A percentile compares a stretch with the other conserved stretches of the same genome.
Evolutionary conservation across 2,329 filamentous ascomycete genomes (phyloP).

Genomic region (Calonectria multiphialidica): DNA sequence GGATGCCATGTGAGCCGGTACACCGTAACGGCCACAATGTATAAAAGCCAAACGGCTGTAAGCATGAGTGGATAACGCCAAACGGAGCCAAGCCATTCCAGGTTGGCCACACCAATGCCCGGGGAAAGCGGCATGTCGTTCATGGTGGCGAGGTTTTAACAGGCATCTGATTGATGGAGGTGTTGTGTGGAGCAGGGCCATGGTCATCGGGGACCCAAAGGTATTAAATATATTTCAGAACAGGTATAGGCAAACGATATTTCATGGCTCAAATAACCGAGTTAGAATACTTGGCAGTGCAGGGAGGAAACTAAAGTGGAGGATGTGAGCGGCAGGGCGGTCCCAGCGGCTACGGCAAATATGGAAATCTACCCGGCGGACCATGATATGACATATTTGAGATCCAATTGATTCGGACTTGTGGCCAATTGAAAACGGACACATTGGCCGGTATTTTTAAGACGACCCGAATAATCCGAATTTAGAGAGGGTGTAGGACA

Average conservation of each 20-base stretch:
- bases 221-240: neutral
- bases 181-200: neutral
- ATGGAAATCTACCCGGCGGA: neutral
- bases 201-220: neutral
- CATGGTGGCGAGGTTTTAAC: neutral
- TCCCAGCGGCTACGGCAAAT: neutral
- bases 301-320: neutral
- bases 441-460: neutral
- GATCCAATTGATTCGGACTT: neutral
- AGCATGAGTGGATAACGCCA: neutral
- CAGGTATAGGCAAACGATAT: neutral
- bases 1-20: constrained; percentile 8
- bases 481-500: neutral
- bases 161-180: neutral
- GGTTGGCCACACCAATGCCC: neutral
- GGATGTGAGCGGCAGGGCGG: neutral
- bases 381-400: neutral
- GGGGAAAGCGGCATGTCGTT: neutral
- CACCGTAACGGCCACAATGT: neutral
- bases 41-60: neutral
- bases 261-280: neutral
- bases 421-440: neutral
- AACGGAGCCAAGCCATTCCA: neutral
- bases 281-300: neutral
- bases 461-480: neutral